These are phyloP conservation scores for Monosporascus cannonballus DNA, from an alignment of 2,329 filamentous ascomycete species.

Conservation along the genomic window DNA sequence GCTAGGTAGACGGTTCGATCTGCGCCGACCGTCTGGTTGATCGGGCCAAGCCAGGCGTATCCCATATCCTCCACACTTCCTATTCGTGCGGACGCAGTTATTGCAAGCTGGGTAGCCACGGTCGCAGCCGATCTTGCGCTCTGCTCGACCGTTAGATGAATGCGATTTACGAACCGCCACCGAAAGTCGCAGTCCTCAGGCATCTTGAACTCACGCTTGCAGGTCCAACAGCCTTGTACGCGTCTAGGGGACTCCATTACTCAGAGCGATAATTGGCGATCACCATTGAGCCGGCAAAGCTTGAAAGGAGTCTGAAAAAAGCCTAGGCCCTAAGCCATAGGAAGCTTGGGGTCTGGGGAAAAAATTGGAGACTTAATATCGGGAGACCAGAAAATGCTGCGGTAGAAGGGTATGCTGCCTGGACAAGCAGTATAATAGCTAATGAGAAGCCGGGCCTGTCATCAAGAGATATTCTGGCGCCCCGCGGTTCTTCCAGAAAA, in stretches of 20 bases:
- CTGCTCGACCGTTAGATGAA: slow-evolving; percentile 21
- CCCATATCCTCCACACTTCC: slow-evolving; percentile 38
- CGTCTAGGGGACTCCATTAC: slow-evolving; percentile 26
- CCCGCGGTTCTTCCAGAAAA: not conserved
- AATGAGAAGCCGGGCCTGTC: not conserved
- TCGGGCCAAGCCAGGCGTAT: slow-evolving; percentile 42
- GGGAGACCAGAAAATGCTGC: not conserved
- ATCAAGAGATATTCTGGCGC: not conserved
- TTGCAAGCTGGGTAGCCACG: slow-evolving; percentile 34
- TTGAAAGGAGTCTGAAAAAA: slow-evolving; percentile 13
- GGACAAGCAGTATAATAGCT: not conserved
- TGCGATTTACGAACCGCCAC: slow-evolving; percentile 6
- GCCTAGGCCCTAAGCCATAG: slow-evolving; percentile 13
- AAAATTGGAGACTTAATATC: not conserved
- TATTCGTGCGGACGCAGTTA: slow-evolving; percentile 36
- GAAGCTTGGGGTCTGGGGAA: not conserved
- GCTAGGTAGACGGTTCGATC: slow-evolving; percentile 23
- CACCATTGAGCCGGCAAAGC: slow-evolving; percentile 10
- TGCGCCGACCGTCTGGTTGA: slow-evolving; percentile 37
- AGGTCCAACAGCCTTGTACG: slow-evolving; percentile 36
- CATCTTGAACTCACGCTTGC: slow-evolving; percentile 30
- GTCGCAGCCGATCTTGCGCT: slow-evolving; percentile 43
- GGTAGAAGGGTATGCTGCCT: too few relatives aligned
- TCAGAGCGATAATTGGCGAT: slow-evolving; percentile 3
- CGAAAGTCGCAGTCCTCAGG: slow-evolving; percentile 1